Evolutionary conservation across 805 yeast species (phyloP).

Genomic region (Myxozyma neotropica): DNA sequence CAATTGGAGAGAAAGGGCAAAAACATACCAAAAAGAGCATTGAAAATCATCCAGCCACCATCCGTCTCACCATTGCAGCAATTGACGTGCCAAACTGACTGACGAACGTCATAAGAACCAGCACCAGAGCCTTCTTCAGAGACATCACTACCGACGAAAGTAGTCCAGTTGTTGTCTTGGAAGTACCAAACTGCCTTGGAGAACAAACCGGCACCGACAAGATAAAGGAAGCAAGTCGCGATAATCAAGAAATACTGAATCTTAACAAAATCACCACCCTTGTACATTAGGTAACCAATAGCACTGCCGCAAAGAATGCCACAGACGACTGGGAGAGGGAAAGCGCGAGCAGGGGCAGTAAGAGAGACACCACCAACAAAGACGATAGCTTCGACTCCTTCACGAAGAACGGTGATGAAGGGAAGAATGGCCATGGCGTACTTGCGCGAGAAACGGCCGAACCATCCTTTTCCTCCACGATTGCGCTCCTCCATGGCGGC

Average conservation of each 20-base stretch:
- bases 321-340: constrained; percentile 89
- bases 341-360: constrained; percentile 63
- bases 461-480: constrained; percentile 35
- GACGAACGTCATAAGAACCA: constrained; percentile 83
- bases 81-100: constrained; percentile 92
- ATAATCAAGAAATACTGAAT: constrained; percentile 82
- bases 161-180: constrained; percentile 65
- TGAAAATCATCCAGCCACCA: constrained; percentile 97
- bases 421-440: constrained; percentile 90
- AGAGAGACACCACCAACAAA: constrained; percentile 96
- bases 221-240: constrained; percentile 85
- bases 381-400: constrained; percentile 95
- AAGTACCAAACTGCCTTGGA: constrained; percentile 93
- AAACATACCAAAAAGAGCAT: constrained; percentile 71
- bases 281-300: constrained; percentile 73
- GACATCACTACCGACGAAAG: constrained; percentile 88
- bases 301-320: constrained; percentile 79
- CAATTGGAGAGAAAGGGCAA: neutral
- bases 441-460: constrained; percentile 63
- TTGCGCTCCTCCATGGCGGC: constrained; percentile 57
- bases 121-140: constrained; percentile 92
- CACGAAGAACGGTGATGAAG: constrained; percentile 87
- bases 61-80: constrained; percentile 93
- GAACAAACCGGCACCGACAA: constrained; percentile 89
- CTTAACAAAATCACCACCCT: constrained; percentile 80